Conservation (phyloP, 2,329 filamentous ascomycete genomes). For the Apiospora malaysiana region DNA sequence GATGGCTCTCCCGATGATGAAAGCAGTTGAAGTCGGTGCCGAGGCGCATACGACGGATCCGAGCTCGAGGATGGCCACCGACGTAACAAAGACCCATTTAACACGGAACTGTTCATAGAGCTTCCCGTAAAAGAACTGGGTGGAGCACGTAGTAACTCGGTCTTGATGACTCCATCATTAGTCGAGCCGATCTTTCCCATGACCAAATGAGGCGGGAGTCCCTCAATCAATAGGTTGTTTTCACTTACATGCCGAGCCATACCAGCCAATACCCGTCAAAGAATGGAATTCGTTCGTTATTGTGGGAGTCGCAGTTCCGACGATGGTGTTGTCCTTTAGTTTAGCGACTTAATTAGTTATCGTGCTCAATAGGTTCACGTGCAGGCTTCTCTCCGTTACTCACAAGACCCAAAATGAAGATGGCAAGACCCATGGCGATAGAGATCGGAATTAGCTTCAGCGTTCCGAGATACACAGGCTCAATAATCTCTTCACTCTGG, state of each 20-base stretch:
- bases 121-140: slow-evolving; percentile 48
- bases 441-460: background rate
- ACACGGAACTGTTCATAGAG: slow-evolving; percentile 46
- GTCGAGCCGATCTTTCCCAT: background rate
- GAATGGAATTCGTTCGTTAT: slow-evolving; percentile 31
- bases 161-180: background rate
- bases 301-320: slow-evolving; percentile 30
- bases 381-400: background rate
- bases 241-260: slow-evolving; percentile 26
- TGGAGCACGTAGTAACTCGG: slow-evolving; percentile 41
- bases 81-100: slow-evolving; percentile 40
- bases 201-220: too few species aligned
- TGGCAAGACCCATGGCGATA: background rate
- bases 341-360: background rate
- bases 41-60: slow-evolving; percentile 48
- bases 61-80: slow-evolving; percentile 44
- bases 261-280: slow-evolving; percentile 30
- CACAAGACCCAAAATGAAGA: background rate
- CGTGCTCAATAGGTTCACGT: too few species aligned
- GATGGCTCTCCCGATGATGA: slow-evolving; percentile 49
- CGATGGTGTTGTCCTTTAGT: slow-evolving; percentile 29
- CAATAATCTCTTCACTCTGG: background rate
- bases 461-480: background rate
- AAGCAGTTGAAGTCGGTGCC: slow-evolving; percentile 45
- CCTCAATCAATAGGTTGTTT: slow-evolving; percentile 6